phyloP scores from a whole-genome alignment of 1,284 basidiomycete genomes.

The Xerocomus cyaneibrunnescens region DNA sequence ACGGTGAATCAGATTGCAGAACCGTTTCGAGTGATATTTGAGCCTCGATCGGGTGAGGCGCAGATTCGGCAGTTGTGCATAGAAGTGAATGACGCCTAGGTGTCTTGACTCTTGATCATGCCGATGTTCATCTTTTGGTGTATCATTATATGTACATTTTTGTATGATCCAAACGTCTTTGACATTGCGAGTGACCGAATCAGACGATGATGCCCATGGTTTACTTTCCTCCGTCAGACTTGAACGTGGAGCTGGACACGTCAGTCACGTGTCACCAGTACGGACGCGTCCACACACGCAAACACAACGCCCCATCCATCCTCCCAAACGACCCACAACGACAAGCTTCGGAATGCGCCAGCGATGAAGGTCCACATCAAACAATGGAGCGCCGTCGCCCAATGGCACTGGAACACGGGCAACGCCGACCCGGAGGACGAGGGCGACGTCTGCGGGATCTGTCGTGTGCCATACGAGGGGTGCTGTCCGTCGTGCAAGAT shows the following conservation, averaged over 20 bases:
- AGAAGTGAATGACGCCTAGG: background rate
- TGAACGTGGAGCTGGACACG: background rate
- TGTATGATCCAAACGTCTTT: too few relatives aligned
- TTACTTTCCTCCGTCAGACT: too few relatives aligned
- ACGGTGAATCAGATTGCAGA: constrained; percentile 5
- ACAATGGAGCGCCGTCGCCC: constrained; percentile 81
- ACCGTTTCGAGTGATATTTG: constrained; percentile 5
- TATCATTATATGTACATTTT: background rate
- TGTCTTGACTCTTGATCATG: background rate
- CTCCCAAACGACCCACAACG: too few relatives aligned
- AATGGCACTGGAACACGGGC: constrained; percentile 84
- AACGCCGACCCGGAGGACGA: constrained; percentile 64
- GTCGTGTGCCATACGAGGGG: constrained; percentile 86
- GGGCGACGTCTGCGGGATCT: constrained; percentile 92
- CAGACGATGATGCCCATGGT: background rate
- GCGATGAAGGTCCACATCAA: constrained; percentile 81
- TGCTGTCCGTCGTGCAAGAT: constrained; percentile 93
- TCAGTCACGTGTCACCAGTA: background rate
- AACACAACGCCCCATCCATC: constrained; percentile 5
- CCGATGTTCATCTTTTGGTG: background rate
- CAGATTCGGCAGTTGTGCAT: constrained; percentile 5
- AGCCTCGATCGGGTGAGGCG: background rate
- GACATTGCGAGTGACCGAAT: too few relatives aligned
- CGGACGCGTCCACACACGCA: constrained; percentile 14
- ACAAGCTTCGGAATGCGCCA: too few relatives aligned